These are phyloP conservation scores for Asterophora parasitica DNA, from an alignment of 768 basidiomycete genomes.

Conservation along the genomic window DNA sequence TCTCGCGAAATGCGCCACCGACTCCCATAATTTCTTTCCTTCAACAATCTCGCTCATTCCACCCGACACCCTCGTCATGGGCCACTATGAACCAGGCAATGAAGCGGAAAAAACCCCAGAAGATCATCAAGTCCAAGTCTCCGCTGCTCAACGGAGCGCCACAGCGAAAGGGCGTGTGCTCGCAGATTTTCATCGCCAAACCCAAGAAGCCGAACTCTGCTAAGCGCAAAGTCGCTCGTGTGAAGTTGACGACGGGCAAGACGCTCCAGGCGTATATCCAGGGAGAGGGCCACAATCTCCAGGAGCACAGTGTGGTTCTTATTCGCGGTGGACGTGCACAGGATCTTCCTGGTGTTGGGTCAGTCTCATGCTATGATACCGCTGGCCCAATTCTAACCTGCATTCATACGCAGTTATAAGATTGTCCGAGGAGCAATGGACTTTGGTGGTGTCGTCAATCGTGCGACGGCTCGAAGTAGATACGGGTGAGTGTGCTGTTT, in stretches of 20 bases:
- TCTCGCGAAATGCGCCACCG: slow-evolving; percentile 14
- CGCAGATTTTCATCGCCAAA: slow-evolving; percentile 70
- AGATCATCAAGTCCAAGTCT: slow-evolving; percentile 53
- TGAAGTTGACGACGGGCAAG: slow-evolving; percentile 88
- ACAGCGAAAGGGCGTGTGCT: slow-evolving; percentile 91
- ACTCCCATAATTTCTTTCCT: slow-evolving; percentile 11
- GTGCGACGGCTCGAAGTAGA: slow-evolving; percentile 78
- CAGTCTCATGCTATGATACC: slow-evolving; percentile 19
- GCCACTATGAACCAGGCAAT: slow-evolving; percentile 88
- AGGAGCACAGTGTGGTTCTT: slow-evolving; percentile 94
- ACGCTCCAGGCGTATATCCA: slow-evolving; percentile 91
- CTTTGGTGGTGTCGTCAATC: slow-evolving; percentile 83
- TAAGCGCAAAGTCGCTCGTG: slow-evolving; percentile 92
- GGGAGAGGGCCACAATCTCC: slow-evolving; percentile 96
- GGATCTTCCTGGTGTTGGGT: slow-evolving; percentile 98
- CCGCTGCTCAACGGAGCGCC: slow-evolving; percentile 78
- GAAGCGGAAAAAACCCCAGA: slow-evolving; percentile 62
- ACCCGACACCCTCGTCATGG: slow-evolving; percentile 50
- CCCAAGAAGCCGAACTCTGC: slow-evolving; percentile 99
- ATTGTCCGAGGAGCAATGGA: slow-evolving; percentile 90
- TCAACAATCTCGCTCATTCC: slow-evolving; percentile 50
- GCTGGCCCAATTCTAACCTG: neutral
- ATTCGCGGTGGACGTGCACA: slow-evolving; percentile 95
- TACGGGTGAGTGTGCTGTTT: slow-evolving; percentile 63
- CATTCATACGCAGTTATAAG: slow-evolving; percentile 67